Conservation (phyloP, 2,329 filamentous ascomycete genomes). For the Alternaria triticina region DNA sequence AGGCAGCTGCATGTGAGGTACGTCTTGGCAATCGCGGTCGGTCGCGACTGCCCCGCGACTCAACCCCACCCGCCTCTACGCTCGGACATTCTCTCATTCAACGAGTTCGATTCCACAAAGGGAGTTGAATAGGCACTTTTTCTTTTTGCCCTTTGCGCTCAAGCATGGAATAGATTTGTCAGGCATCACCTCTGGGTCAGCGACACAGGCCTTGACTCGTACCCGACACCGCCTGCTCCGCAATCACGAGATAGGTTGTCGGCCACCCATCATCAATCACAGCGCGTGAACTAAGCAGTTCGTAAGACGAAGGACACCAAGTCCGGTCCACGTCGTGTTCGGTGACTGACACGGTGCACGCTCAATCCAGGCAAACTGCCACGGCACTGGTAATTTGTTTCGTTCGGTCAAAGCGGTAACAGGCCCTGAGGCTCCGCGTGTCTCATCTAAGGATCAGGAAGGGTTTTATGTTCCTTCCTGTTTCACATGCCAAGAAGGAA, state of each 20-base stretch:
- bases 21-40: constrained; percentile 26
- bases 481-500: constrained; percentile 33
- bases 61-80: constrained; percentile 7
- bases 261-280: not conserved
- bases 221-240: not conserved
- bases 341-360: not conserved
- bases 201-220: not conserved
- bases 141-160: not conserved
- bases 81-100: not conserved
- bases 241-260: not conserved
- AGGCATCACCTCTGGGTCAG: not conserved
- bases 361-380: not conserved
- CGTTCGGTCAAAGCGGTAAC: not conserved
- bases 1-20: constrained; percentile 17
- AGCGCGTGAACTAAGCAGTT: not conserved
- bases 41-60: constrained; percentile 27
- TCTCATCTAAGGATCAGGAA: constrained; percentile 29
- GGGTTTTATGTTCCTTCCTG: constrained; percentile 27
- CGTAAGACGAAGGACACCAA: not conserved
- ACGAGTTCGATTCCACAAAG: not conserved
- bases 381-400: not conserved
- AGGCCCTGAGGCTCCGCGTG: constrained; percentile 26
- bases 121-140: not conserved
- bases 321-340: not conserved
- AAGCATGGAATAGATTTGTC: not conserved